phyloP scores from a whole-genome alignment of 2,329 filamentous ascomycete species.

The Cadophora gregata region DNA sequence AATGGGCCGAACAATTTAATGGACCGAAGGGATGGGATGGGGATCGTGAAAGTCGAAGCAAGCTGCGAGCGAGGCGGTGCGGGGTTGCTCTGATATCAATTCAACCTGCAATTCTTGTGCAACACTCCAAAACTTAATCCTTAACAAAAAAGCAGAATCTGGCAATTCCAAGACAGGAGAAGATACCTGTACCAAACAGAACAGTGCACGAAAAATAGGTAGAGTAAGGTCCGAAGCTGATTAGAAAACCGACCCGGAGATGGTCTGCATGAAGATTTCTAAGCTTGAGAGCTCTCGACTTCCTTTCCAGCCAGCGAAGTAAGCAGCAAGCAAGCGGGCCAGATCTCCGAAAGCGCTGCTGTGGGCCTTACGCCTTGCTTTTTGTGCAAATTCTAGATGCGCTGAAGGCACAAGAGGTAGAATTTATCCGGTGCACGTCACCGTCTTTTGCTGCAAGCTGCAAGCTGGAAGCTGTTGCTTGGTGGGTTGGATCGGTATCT shows the following conservation, averaged over 20 bases:
- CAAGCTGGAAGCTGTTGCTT: background rate
- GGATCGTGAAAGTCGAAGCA: background rate
- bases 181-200: no score
- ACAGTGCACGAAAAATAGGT: no score
- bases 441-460: background rate
- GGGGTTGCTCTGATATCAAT: background rate
- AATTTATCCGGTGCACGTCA: slow-evolving; percentile 28
- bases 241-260: background rate
- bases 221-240: background rate
- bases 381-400: background rate
- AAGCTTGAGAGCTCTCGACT: slow-evolving; percentile 15
- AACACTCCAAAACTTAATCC: slow-evolving; percentile 2
- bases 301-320: background rate
- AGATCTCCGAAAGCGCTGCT: slow-evolving; percentile 10
- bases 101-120: slow-evolving; percentile 1
- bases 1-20: background rate
- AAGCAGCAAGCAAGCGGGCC: background rate
- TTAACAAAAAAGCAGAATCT: background rate
- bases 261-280: slow-evolving; percentile 23
- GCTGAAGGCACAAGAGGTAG: background rate
- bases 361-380: background rate
- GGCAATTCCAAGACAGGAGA: no score
- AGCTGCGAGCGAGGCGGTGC: background rate
- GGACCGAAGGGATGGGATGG: background rate
- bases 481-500: background rate